phyloP scores from a whole-genome alignment of 768 basidiomycete genomes.

The Lactarius vividus region DNA sequence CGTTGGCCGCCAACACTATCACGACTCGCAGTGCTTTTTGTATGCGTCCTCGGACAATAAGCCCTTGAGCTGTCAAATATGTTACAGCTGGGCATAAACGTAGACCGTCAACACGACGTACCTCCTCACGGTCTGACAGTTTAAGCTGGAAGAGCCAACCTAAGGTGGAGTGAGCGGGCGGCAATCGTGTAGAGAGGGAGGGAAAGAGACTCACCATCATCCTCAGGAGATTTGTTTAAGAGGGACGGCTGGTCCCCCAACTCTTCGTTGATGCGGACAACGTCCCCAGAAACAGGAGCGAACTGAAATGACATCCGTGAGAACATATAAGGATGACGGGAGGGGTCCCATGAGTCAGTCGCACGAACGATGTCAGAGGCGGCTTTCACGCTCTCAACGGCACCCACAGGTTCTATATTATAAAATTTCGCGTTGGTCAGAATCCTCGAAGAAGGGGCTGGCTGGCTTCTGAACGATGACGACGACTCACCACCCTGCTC shows the following conservation, averaged over 20 bases:
- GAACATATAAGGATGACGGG: not conserved
- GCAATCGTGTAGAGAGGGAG: not conserved
- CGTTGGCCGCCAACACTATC: slow-evolving; percentile 23
- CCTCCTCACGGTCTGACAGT: slow-evolving; percentile 73
- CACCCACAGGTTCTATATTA: slow-evolving; percentile 67
- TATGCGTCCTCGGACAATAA: slow-evolving; percentile 81
- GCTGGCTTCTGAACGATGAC: not conserved
- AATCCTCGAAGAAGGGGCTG: not conserved
- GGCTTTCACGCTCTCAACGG: slow-evolving; percentile 95
- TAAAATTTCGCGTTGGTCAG: not conserved
- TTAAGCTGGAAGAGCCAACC: slow-evolving; percentile 97
- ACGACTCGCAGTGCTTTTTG: slow-evolving; percentile 51
- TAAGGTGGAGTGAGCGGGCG: slow-evolving; percentile 34
- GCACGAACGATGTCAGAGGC: slow-evolving; percentile 84
- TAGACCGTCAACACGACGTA: slow-evolving; percentile 35
- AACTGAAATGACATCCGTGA: slow-evolving; percentile 51
- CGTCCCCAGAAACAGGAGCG: slow-evolving; percentile 85
- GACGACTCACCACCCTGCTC: slow-evolving; percentile 65
- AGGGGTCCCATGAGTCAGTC: not conserved
- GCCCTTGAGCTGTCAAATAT: slow-evolving; percentile 51
- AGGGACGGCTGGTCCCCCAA: slow-evolving; percentile 69
- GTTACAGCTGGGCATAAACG: slow-evolving; percentile 7
- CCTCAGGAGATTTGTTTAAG: slow-evolving; percentile 85
- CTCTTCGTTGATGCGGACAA: slow-evolving; percentile 74
- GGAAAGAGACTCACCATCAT: slow-evolving; percentile 55